Base-by-base conservation (phyloP, 306 rosid species). In the Argentina anserina region DNA sequence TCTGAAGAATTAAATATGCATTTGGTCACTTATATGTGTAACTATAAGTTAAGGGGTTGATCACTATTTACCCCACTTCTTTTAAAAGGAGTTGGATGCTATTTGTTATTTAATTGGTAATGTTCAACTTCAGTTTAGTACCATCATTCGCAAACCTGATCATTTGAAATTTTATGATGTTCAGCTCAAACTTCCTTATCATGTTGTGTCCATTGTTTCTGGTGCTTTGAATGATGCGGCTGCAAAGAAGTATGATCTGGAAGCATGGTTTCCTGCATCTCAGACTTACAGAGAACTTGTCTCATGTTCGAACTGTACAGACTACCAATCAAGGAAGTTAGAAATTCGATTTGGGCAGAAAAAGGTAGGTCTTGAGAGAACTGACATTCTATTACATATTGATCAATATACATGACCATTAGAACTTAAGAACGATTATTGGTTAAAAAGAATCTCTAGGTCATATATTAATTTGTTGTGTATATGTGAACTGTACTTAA, bases 161-260 rank as follows among this genome's bases (percentile, higher is more conserved):
- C 17, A 9, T 9, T 28, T 18, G 18, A 41, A 71, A 26, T 50
- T 55, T 74, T 69, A 15, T 40, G 13, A 23, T 56, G 53, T 81
- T 79, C 88, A 95, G 99, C 65, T 95, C 43, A 88, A 88, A 47
- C 11, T 95, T 79, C 97, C 97, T 7, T 91, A 95, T 83, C 99
- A 82, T 81, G 76, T 95, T 74, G 99, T 94, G 59, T 63, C 93
- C 59, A 87, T 94, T 8, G 99, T 94, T 70, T 94, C 99, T 66
- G 97, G 97, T 81, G 99, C 99, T 68, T 80, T 95, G 83, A 95
- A 95, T 83, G 99, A 95, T 76, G 97, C 99, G 0, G 99, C 99
- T 6, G 95, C 97, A 42, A 95, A 95, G 92, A 95, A 95, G 81
- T 90, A 84, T 82, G 99, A 95, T 75, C 80, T 95, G 70, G 99